Conservation (phyloP, 306 rosid genomes). For the Castanea mollissima region DNA sequence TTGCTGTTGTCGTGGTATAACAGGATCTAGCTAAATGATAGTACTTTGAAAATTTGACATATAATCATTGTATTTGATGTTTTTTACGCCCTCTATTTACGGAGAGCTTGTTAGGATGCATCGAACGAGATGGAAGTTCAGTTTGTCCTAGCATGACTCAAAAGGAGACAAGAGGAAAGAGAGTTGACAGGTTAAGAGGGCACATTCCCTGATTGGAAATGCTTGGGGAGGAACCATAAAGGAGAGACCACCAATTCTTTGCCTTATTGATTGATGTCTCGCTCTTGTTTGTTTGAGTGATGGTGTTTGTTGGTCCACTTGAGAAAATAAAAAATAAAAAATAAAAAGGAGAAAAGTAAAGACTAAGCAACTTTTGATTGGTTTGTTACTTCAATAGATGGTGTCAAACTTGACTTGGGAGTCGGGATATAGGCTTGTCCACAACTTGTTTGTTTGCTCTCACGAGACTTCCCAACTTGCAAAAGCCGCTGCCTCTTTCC, state of each 20-base stretch:
- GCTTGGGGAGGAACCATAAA: constrained; percentile 22
- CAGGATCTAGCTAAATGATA: too few species aligned
- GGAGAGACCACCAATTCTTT: constrained; percentile 35
- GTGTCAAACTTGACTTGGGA: constrained; percentile 11
- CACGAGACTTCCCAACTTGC: background rate
- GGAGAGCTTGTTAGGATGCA: background rate
- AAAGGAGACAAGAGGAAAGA: constrained; percentile 3
- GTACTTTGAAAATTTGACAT: too few species aligned
- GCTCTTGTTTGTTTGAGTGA: background rate
- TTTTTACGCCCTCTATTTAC: too few species aligned
- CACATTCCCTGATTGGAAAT: constrained; percentile 30
- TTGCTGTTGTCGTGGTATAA: too few species aligned
- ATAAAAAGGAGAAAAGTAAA: constrained; percentile 31
- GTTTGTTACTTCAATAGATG: background rate
- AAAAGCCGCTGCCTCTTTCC: constrained; percentile 2
- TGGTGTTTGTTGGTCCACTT: background rate
- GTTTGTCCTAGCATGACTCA: background rate
- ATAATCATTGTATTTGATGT: too few species aligned
- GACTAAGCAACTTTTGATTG: constrained; percentile 19
- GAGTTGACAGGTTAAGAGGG: constrained; percentile 33
- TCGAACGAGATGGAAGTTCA: background rate
- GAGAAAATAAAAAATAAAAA: too few species aligned
- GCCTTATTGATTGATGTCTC: constrained; percentile 28
- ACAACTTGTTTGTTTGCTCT: background rate
- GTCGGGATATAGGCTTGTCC: background rate